phyloP scores from a whole-genome alignment of 1,284 basidiomycete species.

The Ceratobasidium sp. region DNA sequence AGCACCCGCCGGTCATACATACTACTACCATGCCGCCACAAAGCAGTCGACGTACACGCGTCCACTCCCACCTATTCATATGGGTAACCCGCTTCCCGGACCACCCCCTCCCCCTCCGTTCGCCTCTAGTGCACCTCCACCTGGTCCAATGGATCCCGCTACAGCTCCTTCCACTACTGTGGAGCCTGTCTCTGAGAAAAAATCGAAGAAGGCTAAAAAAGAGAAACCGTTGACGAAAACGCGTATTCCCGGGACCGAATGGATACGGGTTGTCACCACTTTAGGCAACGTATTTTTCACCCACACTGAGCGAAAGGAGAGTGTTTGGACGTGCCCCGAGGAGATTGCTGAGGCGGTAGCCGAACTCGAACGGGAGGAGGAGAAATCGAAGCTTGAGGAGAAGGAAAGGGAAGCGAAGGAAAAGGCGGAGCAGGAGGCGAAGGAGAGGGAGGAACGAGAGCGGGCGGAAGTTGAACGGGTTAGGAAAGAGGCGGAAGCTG shows the following conservation, averaged over 20 bases:
- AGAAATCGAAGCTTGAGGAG: slow-evolving; percentile 62
- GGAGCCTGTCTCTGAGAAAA: slow-evolving; percentile 49
- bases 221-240: slow-evolving; percentile 91
- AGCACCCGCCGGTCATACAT: slow-evolving; percentile 87
- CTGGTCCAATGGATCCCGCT: slow-evolving; percentile 47
- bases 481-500: slow-evolving; percentile 67
- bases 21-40: slow-evolving; percentile 87
- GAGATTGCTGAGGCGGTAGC: slow-evolving; percentile 85
- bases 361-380: slow-evolving; percentile 71
- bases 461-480: slow-evolving; percentile 66
- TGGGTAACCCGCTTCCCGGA: slow-evolving; percentile 36
- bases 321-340: slow-evolving; percentile 91
- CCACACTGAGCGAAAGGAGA: slow-evolving; percentile 85
- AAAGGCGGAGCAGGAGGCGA: slow-evolving; percentile 51
- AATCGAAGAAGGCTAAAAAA: slow-evolving; percentile 73
- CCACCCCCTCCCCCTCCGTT: slow-evolving; percentile 62
- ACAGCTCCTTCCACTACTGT: slow-evolving; percentile 55
- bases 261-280: slow-evolving; percentile 91
- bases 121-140: slow-evolving; percentile 46
- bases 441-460: slow-evolving; percentile 60
- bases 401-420: slow-evolving; percentile 54
- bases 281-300: slow-evolving; percentile 94
- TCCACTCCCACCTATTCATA: slow-evolving; percentile 65
- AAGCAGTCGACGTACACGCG: slow-evolving; percentile 90
- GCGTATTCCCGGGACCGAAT: slow-evolving; percentile 86